Percentiles rank a stretch among this genome's conserved stretches.
These are phyloP conservation scores for Neocucurbitaria cava DNA, from an alignment of 2,329 filamentous ascomycete genomes.

Conservation along the genomic window DNA sequence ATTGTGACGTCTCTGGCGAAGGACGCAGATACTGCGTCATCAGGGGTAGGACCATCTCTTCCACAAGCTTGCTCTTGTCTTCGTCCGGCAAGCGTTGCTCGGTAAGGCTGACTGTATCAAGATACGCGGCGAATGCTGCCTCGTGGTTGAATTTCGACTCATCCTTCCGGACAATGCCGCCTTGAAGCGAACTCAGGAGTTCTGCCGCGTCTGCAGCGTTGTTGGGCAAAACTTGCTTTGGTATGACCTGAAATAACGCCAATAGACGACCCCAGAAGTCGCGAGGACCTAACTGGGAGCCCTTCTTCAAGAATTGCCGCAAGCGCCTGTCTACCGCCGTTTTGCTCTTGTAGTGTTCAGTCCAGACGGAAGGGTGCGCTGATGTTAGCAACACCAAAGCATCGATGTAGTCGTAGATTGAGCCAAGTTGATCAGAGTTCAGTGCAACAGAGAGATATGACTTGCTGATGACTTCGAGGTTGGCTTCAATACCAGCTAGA, in stretches of 20 bases:
- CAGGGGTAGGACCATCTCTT: constrained; percentile 59
- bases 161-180: constrained; percentile 75
- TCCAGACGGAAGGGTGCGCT: constrained; percentile 75
- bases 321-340: constrained; percentile 65
- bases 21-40: constrained; percentile 61
- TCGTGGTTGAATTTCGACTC: constrained; percentile 74
- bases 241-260: constrained; percentile 65
- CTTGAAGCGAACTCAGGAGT: constrained; percentile 71
- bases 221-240: constrained; percentile 62
- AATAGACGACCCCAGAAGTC: constrained; percentile 77
- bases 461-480: constrained; percentile 65
- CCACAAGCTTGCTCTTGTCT: constrained; percentile 55
- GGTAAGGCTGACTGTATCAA: constrained; percentile 64
- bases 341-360: constrained; percentile 65
- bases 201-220: constrained; percentile 62
- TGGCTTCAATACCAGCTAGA: constrained; percentile 40
- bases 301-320: constrained; percentile 76
- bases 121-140: constrained; percentile 77
- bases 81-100: constrained; percentile 51
- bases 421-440: constrained; percentile 74
- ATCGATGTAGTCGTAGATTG: constrained; percentile 73
- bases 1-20: constrained; percentile 54
- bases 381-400: constrained; percentile 72
- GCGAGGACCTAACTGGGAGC: constrained; percentile 77
- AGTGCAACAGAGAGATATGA: constrained; percentile 79